These are phyloP conservation scores for Myxozyma mucilagina DNA, from an alignment of 805 yeast genomes.

Conservation along the genomic window DNA sequence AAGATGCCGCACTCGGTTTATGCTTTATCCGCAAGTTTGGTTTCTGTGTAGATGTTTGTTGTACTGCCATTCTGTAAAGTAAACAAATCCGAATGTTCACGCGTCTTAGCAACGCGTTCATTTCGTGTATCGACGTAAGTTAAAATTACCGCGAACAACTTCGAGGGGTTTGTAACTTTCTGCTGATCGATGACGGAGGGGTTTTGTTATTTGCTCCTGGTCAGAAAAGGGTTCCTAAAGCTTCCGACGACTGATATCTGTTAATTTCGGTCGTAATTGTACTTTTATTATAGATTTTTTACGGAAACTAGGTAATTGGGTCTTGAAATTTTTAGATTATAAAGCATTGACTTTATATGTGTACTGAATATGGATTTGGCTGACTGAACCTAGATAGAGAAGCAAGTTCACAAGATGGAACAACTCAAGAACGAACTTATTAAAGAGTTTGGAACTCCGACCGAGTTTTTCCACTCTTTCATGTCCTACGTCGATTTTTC, in stretches of 20 bases:
- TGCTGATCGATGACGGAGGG: too few species aligned
- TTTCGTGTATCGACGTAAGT: not conserved
- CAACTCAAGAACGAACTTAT: not conserved
- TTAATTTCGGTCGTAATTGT: not conserved
- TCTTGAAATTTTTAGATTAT: not conserved
- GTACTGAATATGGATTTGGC: not conserved
- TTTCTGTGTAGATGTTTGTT: not conserved
- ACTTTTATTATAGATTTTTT: not conserved
- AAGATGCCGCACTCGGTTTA: not conserved
- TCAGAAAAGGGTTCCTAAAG: too few species aligned
- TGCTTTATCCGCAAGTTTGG: not conserved
- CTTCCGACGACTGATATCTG: too few species aligned
- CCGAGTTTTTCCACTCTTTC: slow-evolving; percentile 3
- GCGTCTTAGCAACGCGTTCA: not conserved
- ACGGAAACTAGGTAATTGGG: not conserved
- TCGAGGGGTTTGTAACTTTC: not conserved
- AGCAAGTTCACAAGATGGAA: not conserved
- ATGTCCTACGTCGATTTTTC: slow-evolving; percentile 21
- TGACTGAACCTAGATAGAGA: not conserved
- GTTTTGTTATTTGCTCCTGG: too few species aligned
- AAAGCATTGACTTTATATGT: too few species aligned
- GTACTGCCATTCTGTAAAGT: not conserved
- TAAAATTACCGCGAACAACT: not conserved
- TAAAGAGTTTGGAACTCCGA: slow-evolving; percentile 2
- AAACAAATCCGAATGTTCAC: too few species aligned